A percentile compares a stretch with the other conserved stretches of the same genome.
phyloP scores from a whole-genome alignment of 2,329 filamentous ascomycete species.

The Massarina eburnea region DNA sequence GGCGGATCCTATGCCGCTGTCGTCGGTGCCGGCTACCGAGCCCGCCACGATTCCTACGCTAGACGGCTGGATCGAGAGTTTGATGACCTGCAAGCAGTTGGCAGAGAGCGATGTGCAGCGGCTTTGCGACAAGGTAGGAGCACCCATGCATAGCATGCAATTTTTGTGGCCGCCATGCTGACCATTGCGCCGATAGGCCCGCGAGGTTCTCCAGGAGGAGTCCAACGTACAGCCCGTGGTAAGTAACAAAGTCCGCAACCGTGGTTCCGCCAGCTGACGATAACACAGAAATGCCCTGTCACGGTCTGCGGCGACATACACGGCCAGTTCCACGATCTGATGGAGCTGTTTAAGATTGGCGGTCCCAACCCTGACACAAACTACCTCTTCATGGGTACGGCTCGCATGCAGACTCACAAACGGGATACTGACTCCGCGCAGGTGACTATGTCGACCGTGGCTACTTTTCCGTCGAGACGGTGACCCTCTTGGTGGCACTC shows the following conservation, averaged over 20 bases:
- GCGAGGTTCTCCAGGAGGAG: constrained; percentile 95
- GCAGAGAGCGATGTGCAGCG: constrained; percentile 92
- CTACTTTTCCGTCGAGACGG: constrained; percentile 97
- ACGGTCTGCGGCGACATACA: constrained; percentile 99
- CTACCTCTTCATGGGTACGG: constrained; percentile 94
- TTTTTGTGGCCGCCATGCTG: constrained; percentile 10
- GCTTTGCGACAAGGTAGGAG: constrained; percentile 87
- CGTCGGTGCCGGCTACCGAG: constrained; percentile 70
- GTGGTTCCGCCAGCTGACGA: constrained; percentile 17
- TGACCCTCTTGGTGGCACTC: constrained; percentile 89
- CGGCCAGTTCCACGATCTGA: constrained; percentile 97
- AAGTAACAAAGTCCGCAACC: constrained; percentile 43
- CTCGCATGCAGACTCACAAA: neutral
- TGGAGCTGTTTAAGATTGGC: constrained; percentile 99
- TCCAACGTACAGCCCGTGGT: constrained; percentile 99
- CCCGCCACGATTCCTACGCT: constrained; percentile 88
- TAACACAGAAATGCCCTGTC: constrained; percentile 80
- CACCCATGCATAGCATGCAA: neutral
- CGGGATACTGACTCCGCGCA: constrained; percentile 34
- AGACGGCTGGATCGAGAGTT: constrained; percentile 96
- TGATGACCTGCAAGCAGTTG: constrained; percentile 99
- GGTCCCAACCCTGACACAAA: constrained; percentile 98
- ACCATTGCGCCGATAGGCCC: constrained; percentile 62
- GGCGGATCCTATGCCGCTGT: constrained; percentile 74
- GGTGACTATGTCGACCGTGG: constrained; percentile 97